phyloP scores from a whole-genome alignment of 2,329 filamentous ascomycete genomes.

The Fusarium sublunatum region DNA sequence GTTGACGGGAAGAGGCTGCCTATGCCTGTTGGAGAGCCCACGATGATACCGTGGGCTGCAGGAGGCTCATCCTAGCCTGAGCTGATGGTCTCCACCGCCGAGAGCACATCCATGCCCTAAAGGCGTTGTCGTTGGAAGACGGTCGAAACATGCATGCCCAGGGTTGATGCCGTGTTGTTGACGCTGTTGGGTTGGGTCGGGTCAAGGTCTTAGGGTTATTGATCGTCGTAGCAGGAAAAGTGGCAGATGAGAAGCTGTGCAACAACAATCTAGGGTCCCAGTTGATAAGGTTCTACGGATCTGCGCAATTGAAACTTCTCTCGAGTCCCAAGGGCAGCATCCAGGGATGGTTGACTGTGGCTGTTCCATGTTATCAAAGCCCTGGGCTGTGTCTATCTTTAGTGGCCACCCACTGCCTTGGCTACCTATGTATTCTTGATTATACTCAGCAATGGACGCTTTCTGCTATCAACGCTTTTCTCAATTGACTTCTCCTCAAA shows the following conservation, averaged over 20 bases:
- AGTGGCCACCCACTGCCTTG: constrained; percentile 8
- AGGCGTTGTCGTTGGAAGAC: constrained; percentile 22
- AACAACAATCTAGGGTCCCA: not conserved
- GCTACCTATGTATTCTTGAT: too few species aligned
- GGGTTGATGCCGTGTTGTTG: constrained; percentile 12
- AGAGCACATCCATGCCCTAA: constrained; percentile 36
- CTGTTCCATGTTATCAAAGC: constrained; percentile 35
- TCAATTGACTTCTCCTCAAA: constrained; percentile 8
- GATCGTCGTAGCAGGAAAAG: constrained; percentile 2
- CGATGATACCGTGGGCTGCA: constrained; percentile 32
- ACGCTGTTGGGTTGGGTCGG: constrained; percentile 13
- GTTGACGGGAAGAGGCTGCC: constrained; percentile 27
- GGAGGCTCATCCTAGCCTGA: constrained; percentile 33
- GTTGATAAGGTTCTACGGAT: constrained; percentile 12
- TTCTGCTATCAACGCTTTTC: constrained; percentile 2
- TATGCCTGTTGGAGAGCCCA: constrained; percentile 26
- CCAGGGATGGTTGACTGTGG: constrained; percentile 16
- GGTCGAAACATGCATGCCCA: constrained; percentile 25
- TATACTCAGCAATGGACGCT: too few species aligned
- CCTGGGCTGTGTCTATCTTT: constrained; percentile 9
- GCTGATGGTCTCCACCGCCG: constrained; percentile 36
- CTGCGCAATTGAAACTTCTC: constrained; percentile 34
- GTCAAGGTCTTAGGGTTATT: too few species aligned
- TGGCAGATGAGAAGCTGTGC: not conserved
- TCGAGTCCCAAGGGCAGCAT: constrained; percentile 22